Evolutionary conservation across 73 alveolate species (phyloP), one percentile per base, ranked within the genome.

Genomic region (Uronychia setigera): DNA sequence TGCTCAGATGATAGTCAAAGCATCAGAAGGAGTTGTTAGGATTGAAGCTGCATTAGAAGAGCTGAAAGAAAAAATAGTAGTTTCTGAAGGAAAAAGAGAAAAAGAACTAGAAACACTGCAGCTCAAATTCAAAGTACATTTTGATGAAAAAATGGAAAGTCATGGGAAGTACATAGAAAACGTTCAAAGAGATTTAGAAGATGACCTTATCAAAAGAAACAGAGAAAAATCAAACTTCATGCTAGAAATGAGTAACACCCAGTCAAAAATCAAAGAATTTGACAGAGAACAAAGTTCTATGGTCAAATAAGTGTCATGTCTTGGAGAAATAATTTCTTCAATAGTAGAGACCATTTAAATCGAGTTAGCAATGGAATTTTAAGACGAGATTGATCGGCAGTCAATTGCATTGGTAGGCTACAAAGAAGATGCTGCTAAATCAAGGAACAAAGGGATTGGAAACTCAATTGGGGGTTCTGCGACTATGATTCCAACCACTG

Each of bases 361-460:
- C 30, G 33, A 33, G n/a, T 26, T 58, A n/a, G 31, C 80, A 0
- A 80, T 88, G 0, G 84, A 31, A 13, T 31, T 25, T 32, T 81
- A 88, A 59, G 94, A 88, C 77, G 94, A 88, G 74, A 74, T 46
- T 11, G 94, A 88, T 74, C 58, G 88, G 76, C 29, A 82, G 34
- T 26, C 88, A 0, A 83, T 88, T 46, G 60, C 88, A n/a, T 59
- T 88, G 59, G 30, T 87, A 58, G 94, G 94, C 31, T 32, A 60
- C 27, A 82, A 82, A 27, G 81, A 82, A 87, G 60, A 32, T 26
- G 32, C n/a, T n/a, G n/a, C n/a, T n/a, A 79, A 46, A 25, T n/a
- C 9, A 46, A 46, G 67, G 19, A 30, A 46, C 76, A 30, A 14
- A 26, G 13, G 59, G 75, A 11, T 11, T 13, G 1, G 33, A n/a